Percentiles rank a stretch among this genome's conserved stretches.
phyloP scores from a whole-genome alignment of 1,284 basidiomycete genomes.

The Melampsora americana region DNA sequence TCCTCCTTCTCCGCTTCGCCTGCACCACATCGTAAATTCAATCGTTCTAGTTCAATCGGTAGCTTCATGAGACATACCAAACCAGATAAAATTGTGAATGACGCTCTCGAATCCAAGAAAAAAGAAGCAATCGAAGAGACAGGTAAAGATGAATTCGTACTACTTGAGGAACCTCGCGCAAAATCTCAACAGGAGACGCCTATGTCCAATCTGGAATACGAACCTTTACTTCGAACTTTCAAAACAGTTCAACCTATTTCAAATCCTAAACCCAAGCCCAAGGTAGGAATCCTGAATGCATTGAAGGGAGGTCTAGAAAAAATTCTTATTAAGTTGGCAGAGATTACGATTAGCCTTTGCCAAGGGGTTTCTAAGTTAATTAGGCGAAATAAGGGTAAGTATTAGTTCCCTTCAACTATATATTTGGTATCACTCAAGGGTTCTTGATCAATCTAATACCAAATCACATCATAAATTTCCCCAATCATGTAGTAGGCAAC shows the following conservation, averaged over 20 bases:
- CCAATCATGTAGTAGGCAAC: too few relatives aligned
- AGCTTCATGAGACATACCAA: background rate
- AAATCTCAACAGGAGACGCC: too few relatives aligned
- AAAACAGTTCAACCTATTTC: background rate
- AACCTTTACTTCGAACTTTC: slow-evolving; percentile 1
- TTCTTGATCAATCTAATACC: too few relatives aligned
- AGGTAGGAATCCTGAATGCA: background rate
- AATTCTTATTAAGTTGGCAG: background rate
- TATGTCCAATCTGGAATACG: background rate
- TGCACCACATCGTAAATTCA: background rate
- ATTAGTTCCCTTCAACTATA: too few relatives aligned
- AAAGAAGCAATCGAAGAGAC: background rate
- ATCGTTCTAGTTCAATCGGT: background rate
- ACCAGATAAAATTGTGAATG: background rate
- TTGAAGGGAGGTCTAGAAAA: background rate
- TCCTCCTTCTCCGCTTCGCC: background rate
- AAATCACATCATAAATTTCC: too few relatives aligned
- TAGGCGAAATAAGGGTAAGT: background rate
- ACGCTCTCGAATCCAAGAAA: slow-evolving; percentile 2
- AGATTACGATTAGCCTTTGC: background rate
- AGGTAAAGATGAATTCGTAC: background rate
- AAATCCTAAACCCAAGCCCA: background rate
- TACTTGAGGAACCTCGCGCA: background rate
- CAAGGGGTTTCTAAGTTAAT: background rate
- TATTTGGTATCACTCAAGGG: too few relatives aligned